These are phyloP conservation scores for Pseudophaeomoniella oleicola DNA, from an alignment of 2,329 filamentous ascomycete species.

Conservation along the genomic window DNA sequence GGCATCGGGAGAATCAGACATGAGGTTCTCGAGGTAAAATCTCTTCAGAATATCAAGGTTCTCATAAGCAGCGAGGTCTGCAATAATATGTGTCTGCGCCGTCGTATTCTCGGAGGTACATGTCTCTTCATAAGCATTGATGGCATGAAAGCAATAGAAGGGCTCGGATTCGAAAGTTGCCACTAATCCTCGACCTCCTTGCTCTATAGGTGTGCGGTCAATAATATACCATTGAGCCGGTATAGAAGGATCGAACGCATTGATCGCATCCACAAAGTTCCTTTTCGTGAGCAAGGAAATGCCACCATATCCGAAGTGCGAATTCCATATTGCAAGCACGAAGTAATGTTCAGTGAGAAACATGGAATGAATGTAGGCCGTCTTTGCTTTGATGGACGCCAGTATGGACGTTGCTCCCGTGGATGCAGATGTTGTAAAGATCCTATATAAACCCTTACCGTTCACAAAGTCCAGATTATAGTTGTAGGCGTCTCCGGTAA, in stretches of 20 bases:
- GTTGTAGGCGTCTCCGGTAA: constrained; percentile 64
- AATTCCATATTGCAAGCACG: constrained; percentile 57
- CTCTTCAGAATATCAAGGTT: constrained; percentile 49
- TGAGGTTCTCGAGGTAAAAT: constrained; percentile 56
- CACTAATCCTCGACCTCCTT: constrained; percentile 47
- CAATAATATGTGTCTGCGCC: constrained; percentile 39
- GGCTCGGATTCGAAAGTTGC: constrained; percentile 52
- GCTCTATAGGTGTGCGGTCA: constrained; percentile 36
- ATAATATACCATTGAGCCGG: constrained; percentile 59
- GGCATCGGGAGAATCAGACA: constrained; percentile 38
- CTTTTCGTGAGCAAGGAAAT: constrained; percentile 46
- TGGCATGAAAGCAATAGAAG: constrained; percentile 65
- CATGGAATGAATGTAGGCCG: constrained; percentile 73
- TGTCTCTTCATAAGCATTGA: constrained; percentile 60
- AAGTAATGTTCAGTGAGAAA: constrained; percentile 59
- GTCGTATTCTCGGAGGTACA: constrained; percentile 15
- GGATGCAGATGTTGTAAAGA: constrained; percentile 50
- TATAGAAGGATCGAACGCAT: constrained; percentile 42
- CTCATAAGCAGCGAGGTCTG: constrained; percentile 51
- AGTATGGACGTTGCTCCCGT: constrained; percentile 57
- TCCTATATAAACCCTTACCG: constrained; percentile 42
- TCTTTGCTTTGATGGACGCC: constrained; percentile 43
- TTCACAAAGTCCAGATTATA: constrained; percentile 57
- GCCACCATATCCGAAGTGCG: constrained; percentile 44
- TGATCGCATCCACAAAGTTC: constrained; percentile 56